These are phyloP conservation scores for Candida lessepsii DNA, from an alignment of 805 yeast genomes.

Conservation along the genomic window DNA sequence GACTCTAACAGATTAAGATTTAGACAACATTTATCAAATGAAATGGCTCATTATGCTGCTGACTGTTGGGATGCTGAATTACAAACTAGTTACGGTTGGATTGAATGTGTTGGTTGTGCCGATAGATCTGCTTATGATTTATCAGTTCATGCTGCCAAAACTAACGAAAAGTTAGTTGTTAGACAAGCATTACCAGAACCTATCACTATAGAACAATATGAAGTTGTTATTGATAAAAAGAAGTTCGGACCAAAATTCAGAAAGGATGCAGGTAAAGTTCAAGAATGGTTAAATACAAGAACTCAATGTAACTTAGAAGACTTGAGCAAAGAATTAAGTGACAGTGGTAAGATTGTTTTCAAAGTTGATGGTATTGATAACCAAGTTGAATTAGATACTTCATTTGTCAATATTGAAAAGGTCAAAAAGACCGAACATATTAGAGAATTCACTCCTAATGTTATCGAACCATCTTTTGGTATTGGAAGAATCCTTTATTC, in stretches of 20 bases:
- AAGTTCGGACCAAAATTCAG: conserved; percentile 97
- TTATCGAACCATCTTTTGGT: conserved; percentile 99
- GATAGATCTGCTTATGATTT: conserved; percentile 98
- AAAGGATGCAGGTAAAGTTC: conserved; percentile 93
- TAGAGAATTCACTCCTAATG: conserved; percentile 95
- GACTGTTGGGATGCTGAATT: conserved; percentile 99
- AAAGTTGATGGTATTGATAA: conserved; percentile 63
- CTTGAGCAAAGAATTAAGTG: conserved; percentile 64
- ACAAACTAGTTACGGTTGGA: conserved; percentile 96
- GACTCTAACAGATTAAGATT: conserved; percentile 81
- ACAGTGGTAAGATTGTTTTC: conserved; percentile 62
- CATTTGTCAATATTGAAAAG: conserved; percentile 72
- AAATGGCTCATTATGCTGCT: conserved; percentile 99
- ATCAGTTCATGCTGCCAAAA: conserved; percentile 90
- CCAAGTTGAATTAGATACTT: conserved; percentile 67
- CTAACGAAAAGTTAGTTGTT: conserved; percentile 92
- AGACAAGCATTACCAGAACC: conserved; percentile 89
- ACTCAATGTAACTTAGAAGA: conserved; percentile 83
- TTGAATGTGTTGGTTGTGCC: conserved; percentile 99
- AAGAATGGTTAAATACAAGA: conserved; percentile 70
- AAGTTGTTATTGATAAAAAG: conserved; percentile 87
- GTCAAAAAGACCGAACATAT: conserved; percentile 82
- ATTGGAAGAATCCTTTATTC: conserved; percentile 95
- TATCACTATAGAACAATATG: conserved; percentile 73
- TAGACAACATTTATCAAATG: conserved; percentile 98